Conservation (phyloP, 306 rosid species). For the Alnus glutinosa region DNA sequence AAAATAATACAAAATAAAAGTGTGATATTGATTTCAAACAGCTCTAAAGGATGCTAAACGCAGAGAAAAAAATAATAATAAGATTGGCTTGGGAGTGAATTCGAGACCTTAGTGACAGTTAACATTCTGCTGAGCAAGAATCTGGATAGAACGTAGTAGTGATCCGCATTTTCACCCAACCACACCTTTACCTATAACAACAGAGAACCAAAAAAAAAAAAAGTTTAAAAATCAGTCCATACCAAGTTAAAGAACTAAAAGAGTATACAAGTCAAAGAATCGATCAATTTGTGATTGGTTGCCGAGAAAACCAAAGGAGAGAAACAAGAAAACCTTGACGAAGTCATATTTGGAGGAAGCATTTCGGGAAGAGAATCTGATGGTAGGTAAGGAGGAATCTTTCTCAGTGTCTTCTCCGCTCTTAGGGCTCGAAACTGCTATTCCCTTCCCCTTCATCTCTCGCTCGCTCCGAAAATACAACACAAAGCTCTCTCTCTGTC, state of each 20-base stretch:
- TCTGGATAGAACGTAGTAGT: slow-evolving; percentile 90
- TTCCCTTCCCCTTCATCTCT: slow-evolving; percentile 41
- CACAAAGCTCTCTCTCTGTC: background rate
- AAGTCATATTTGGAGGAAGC: slow-evolving; percentile 95
- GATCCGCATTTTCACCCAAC: slow-evolving; percentile 97
- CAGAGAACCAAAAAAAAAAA: slow-evolving; percentile 3
- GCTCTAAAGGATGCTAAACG: background rate
- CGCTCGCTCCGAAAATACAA: background rate
- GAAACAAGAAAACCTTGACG: slow-evolving; percentile 60
- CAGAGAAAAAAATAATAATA: background rate
- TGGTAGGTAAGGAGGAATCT: slow-evolving; percentile 40
- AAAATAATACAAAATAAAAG: background rate
- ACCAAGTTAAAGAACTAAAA: background rate
- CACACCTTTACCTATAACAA: slow-evolving; percentile 78
- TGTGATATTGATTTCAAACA: background rate
- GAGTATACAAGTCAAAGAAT: background rate
- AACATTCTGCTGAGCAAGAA: slow-evolving; percentile 89
- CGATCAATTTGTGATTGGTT: background rate
- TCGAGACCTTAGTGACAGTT: slow-evolving; percentile 82
- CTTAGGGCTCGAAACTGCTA: slow-evolving; percentile 26
- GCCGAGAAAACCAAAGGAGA: background rate
- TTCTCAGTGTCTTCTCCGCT: slow-evolving; percentile 48
- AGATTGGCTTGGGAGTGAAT: slow-evolving; percentile 3
- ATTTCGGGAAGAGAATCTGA: slow-evolving; percentile 70
- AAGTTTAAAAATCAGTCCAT: background rate